Base-by-base conservation (phyloP, 345 rosid species). In the Hibiscus mutabilis region DNA sequence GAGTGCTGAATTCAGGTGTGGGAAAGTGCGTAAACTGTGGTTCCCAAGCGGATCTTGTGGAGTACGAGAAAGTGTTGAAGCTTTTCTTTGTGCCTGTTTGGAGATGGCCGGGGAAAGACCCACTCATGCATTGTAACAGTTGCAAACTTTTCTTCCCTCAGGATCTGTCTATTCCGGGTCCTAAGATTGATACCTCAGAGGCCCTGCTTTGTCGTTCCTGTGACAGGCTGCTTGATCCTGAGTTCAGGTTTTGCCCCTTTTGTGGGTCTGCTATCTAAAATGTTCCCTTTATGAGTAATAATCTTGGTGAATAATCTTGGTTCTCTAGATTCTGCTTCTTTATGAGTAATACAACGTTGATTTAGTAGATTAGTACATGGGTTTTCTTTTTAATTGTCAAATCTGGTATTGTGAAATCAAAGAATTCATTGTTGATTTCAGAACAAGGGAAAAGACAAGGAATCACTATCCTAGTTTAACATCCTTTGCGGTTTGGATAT, bases 31-130 rank as follows among this genome's bases (percentile, higher is more conserved):
- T 91, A 21, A 76, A 74, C 65, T 91, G 98, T 70, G 83, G 87
- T 3, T 91, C 96, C 11, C 75, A 61, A 47, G 96, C 96, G 19
- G 97, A 94, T 79, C 89, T 91, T 25, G 96, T 94, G 3, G 88
- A 91, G 0, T 91, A 85, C 85, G 97, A 94, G 42, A 91, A 91
- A 58, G 95, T 90, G 7, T 79, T 93, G 63, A 93, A 91, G 80
- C 72, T 83, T 10, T 94, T 94, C 85, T 94, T 94, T 71, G 79
- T 94, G 67, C 93, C 97, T 9, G 90, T 87, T 44, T 91, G 97
- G 96, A 88, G 77, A 74, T 91, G 97, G 95, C 95, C 93, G 0
- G 96, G 82, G 0, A 86, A 88, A 70, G 88, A 88, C 0, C 89
- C 86, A 24, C 72, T 84, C 16, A 33, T 90, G 75, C 72, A 84